Conservation (phyloP, 257 asterid species). For the Solanum sitiens region DNA sequence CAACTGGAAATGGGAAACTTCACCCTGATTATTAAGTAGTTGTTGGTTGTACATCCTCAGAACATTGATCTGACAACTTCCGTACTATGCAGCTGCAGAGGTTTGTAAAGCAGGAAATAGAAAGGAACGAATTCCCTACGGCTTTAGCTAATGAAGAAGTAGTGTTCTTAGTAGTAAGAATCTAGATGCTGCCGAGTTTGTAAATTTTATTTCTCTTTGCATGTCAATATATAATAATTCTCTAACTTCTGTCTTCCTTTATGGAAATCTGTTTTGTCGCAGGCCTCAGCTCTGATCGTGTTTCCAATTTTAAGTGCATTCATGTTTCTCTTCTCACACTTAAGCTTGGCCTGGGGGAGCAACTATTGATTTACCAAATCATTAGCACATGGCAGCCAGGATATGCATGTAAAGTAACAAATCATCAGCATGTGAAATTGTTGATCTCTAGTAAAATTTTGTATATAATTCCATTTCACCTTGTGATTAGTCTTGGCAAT, state of each 20-base stretch:
- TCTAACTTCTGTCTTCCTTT: not conserved
- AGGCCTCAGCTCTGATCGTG: constrained; percentile 64
- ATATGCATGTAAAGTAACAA: not conserved
- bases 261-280: constrained; percentile 12
- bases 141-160: constrained; percentile 69
- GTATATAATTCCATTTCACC: not conserved
- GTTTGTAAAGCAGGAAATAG: constrained; percentile 37
- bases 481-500: not conserved
- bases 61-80: not conserved
- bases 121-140: constrained; percentile 41
- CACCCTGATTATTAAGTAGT: not conserved
- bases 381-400: not conserved
- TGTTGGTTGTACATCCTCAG: not conserved
- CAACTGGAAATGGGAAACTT: not conserved
- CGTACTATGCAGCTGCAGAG: constrained; percentile 45
- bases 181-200: not conserved
- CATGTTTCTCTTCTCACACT: constrained; percentile 36
- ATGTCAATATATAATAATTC: not conserved
- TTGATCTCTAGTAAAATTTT: not conserved
- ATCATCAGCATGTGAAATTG: not conserved
- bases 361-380: not conserved
- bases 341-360: constrained; percentile 17
- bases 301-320: constrained; percentile 50
- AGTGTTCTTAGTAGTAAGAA: constrained; percentile 56
- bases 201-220: not conserved